Percentiles rank a stretch among this genome's conserved stretches.
Conservation (phyloP, 352 stramenopile genomes). For the Globisporangium perplexum region DNA sequence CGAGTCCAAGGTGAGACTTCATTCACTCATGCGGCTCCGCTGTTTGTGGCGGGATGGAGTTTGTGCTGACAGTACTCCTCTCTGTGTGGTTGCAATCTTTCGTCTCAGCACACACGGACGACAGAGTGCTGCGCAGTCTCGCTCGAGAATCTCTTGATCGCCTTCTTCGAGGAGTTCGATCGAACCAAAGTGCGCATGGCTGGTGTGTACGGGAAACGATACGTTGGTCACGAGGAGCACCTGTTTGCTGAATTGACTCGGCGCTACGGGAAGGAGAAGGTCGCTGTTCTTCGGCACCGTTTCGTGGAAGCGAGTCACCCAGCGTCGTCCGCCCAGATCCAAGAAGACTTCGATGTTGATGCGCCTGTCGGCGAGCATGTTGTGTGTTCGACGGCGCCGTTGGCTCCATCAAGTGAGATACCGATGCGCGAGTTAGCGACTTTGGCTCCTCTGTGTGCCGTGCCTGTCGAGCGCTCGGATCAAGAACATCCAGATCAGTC, state of each 20-base stretch:
- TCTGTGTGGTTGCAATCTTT: not conserved
- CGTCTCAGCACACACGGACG: not conserved
- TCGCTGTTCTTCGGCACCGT: conserved; percentile 30
- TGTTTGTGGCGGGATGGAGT: not conserved
- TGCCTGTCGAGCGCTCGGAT: not conserved
- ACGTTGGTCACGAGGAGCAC: conserved; percentile 55
- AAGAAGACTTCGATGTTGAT: not conserved
- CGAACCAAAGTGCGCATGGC: conserved; percentile 57
- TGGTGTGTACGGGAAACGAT: conserved; percentile 59
- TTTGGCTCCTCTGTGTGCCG: not conserved
- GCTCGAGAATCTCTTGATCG: conserved; percentile 47
- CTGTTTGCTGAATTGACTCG: conserved; percentile 62
- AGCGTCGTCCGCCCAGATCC: not conserved
- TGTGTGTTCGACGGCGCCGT: not conserved
- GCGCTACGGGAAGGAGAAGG: conserved; percentile 50
- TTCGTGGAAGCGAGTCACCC: not conserved
- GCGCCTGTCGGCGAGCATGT: not conserved
- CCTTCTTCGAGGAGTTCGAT: conserved; percentile 65
- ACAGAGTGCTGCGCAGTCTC: not conserved
- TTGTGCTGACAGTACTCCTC: not conserved
- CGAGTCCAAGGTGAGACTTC: not conserved
- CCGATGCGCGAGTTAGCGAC: not conserved
- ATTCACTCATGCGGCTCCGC: not conserved
- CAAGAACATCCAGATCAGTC: not conserved
- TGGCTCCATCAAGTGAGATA: not conserved